phyloP scores from a whole-genome alignment of 805 yeast genomes.

The Candida sonorensis region DNA sequence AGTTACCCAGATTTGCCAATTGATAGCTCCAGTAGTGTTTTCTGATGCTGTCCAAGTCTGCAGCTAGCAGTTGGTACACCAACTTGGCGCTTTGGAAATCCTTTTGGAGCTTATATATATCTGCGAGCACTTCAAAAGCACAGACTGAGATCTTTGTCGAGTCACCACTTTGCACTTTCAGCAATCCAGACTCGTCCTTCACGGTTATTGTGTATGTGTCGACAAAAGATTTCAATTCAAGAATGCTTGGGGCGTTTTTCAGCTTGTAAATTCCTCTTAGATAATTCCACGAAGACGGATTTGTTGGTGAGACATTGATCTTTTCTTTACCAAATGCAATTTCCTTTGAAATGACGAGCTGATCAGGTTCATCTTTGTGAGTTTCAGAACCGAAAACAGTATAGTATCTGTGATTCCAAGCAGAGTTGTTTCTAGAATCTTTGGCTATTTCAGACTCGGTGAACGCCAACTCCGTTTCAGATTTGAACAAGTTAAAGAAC shows the following conservation, averaged over 20 bases:
- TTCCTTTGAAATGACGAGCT: constrained; percentile 44
- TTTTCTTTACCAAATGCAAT: constrained; percentile 40
- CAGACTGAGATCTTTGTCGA: constrained; percentile 39
- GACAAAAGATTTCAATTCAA: constrained; percentile 43
- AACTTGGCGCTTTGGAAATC: constrained; percentile 29
- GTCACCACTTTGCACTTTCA: constrained; percentile 17
- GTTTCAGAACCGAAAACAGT: constrained; percentile 30
- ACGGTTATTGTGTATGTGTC: constrained; percentile 24
- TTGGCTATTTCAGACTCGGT: constrained; percentile 38
- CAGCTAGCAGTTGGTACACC: constrained; percentile 46
- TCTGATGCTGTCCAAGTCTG: constrained; percentile 26
- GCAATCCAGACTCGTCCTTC: not conserved
- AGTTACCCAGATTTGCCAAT: constrained; percentile 1
- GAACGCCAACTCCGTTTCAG: constrained; percentile 43
- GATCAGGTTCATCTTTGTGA: constrained; percentile 6
- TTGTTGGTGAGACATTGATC: constrained; percentile 65
- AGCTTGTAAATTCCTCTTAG: constrained; percentile 50
- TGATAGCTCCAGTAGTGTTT: constrained; percentile 26
- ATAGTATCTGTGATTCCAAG: constrained; percentile 85
- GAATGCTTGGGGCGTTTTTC: too few relatives aligned
- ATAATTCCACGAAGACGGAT: constrained; percentile 84
- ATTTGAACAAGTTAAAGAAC: constrained; percentile 41
- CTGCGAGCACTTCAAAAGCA: constrained; percentile 60
- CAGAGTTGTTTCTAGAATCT: constrained; percentile 85
- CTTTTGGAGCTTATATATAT: constrained; percentile 33